Evolutionary conservation across 352 stramenopile species (phyloP), one percentile per base, ranked within the genome.

Genomic region (Phytopythium sindhum): DNA sequence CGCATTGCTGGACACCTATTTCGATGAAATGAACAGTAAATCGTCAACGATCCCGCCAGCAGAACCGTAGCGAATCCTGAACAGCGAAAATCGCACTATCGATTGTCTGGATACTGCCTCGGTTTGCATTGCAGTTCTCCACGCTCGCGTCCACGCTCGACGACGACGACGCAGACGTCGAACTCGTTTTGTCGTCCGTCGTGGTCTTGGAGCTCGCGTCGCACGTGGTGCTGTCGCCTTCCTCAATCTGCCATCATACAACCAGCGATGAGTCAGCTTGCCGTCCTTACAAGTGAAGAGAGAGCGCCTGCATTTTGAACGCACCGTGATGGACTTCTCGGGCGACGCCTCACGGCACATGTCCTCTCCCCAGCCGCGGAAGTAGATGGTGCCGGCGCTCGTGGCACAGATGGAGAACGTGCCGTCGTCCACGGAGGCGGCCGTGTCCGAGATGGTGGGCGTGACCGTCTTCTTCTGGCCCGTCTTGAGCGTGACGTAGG

Each of bases 391-490:
- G 4, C 82, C 82, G 8, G 74, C 74, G 5, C 61, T 51, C 39
- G 72, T 75, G 19, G 82, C 77, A 55, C 83, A 91, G 52, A 91
- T 86, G 53, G 85, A 74, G 63, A 87, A 90, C 10, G 69, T 81
- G 52, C 65, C 67, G 31, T 64, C 77, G 33, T 77, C 73, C 15
- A 73, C 57, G 1, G 58, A 69, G 0, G 83, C 83, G 8, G 59
- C 24, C n/a, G 70, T 63, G 65, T 77, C 72, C 19, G 67, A 70
- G 4, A 86, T 48, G 19, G 69, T 80, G 1, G 76, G 75, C 17
- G 79, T 88, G n/a, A 72, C 64, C 1, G 72, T 86, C 69, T 90
- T 89, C 71, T 86, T 89, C 68, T 91, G 83, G 17, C 78, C 78
- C 17, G 63, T 60, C 37, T 83, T 82, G 61, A 90, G 69, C 42